Evolutionary conservation across 2,329 filamentous ascomycete species (phyloP), one percentile per base, ranked within the genome.

Genomic region (Chaetomiaceae sp.): DNA sequence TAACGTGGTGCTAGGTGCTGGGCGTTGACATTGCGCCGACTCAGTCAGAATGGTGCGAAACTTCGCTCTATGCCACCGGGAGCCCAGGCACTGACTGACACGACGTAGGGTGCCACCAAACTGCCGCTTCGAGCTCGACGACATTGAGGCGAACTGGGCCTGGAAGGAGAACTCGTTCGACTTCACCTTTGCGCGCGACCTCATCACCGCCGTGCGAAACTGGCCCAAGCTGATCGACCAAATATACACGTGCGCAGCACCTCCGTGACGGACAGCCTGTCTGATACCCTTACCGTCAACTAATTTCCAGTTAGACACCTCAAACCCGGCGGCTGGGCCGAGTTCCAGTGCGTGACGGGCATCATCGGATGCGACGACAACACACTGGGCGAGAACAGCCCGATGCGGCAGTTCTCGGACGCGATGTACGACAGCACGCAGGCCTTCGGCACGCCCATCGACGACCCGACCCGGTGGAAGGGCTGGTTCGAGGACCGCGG

Each of bases 11-110:
- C 19, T 22, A 54, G 39, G 75, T 53, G 10, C 65, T 67, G 32
- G 73, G 73, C 18, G 70, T 69, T 8, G 73, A 77, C 56, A 63
- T 77, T 2, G 74, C 73, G 32, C 65, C 75, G 11, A 68, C 74
- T n/a, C 73, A 76, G 50, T 70, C 72, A 3, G 63, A 63, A 33
- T 63, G 65, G 60, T 48, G 19, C 24, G 45, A 32, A n/a, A n/a
- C n/a, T n/a, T n/a, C n/a, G n/a, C n/a, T n/a, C n/a, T n/a, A n/a
- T n/a, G n/a, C n/a, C n/a, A n/a, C n/a, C n/a, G n/a, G n/a, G n/a
- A n/a, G n/a, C n/a, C n/a, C n/a, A n/a, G n/a, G n/a, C n/a, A n/a
- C n/a, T n/a, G n/a, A 17, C 26, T 32, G 27, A 41, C 38, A n/a
- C n/a, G 6, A 18, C 3, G 2, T 19, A 48, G 45, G 45, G 61